phyloP scores from a whole-genome alignment of 345 rosid species.

The Brassica napus region DNA sequence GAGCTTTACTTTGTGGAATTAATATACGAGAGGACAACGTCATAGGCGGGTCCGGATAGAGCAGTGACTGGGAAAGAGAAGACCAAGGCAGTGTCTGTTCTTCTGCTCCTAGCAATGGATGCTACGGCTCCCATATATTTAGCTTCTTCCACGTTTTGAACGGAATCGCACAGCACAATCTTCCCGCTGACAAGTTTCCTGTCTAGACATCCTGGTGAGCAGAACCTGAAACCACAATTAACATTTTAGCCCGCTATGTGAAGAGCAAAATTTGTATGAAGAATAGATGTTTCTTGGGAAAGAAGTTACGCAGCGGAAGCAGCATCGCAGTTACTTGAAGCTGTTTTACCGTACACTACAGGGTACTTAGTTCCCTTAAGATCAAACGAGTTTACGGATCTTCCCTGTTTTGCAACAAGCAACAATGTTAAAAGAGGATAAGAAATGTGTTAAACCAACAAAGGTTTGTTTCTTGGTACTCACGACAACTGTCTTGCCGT shows the following conservation, averaged over 20 bases:
- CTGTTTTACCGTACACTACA: constrained; percentile 33
- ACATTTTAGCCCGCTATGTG: not conserved
- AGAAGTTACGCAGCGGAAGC: constrained; percentile 26
- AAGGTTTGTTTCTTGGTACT: constrained; percentile 24
- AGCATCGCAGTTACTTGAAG: constrained; percentile 16
- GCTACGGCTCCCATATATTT: constrained; percentile 38
- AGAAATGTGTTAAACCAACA: not conserved
- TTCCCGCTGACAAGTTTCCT: constrained; percentile 43
- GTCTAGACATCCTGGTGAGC: constrained; percentile 33
- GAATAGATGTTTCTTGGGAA: not conserved
- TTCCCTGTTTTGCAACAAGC: constrained; percentile 41
- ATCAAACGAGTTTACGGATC: constrained; percentile 42
- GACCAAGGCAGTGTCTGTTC: not conserved
- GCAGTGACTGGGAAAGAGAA: constrained; percentile 38
- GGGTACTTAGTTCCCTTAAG: constrained; percentile 41
- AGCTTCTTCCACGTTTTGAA: not conserved
- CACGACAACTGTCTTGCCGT: constrained; percentile 47
- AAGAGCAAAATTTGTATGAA: not conserved
- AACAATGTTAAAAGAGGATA: not conserved
- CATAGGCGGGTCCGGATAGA: not conserved
- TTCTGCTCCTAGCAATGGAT: not conserved
- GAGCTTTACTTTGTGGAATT: constrained; percentile 38
- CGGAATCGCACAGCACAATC: constrained; percentile 42
- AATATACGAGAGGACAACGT: constrained; percentile 33
- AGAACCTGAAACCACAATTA: constrained; percentile 32